Conservation (phyloP, 1,139 yeast species). For the Sporopachydermia cereana region DNA sequence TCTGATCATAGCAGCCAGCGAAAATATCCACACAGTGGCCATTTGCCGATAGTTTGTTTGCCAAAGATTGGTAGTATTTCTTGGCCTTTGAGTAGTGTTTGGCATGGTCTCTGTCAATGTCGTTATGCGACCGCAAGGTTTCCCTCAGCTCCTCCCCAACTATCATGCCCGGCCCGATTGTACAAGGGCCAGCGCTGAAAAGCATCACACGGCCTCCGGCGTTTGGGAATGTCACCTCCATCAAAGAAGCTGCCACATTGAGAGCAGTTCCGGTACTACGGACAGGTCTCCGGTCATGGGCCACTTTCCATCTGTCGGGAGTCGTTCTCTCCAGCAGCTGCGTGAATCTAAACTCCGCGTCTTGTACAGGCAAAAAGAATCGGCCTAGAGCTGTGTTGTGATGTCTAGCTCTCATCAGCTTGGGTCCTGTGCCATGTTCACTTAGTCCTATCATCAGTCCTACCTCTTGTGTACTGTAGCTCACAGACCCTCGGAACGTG, state of each 20-base stretch:
- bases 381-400: conserved; percentile 31
- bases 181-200: conserved; percentile 56
- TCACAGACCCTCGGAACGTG: conserved; percentile 43
- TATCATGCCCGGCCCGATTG: conserved; percentile 51
- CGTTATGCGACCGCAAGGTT: conserved; percentile 56
- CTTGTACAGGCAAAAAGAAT: conserved; percentile 40
- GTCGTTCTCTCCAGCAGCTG: conserved; percentile 26
- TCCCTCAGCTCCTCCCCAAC: conserved; percentile 47
- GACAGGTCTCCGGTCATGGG: conserved; percentile 45
- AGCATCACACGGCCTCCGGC: conserved; percentile 48
- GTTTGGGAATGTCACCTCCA: conserved; percentile 42
- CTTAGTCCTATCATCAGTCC: conserved; percentile 26
- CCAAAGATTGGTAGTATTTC: conserved; percentile 40
- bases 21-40: conserved; percentile 47
- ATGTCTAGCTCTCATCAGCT: neutral
- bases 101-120: conserved; percentile 44
- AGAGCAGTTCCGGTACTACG: conserved; percentile 55
- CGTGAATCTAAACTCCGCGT: conserved; percentile 39
- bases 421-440: conserved; percentile 10
- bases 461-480: conserved; percentile 24
- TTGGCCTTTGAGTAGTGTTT: conserved; percentile 46
- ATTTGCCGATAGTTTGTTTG: conserved; percentile 28
- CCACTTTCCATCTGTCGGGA: conserved; percentile 32
- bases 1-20: conserved; percentile 59
- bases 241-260: conserved; percentile 40